These are phyloP conservation scores for Diophrys sp. DNA, from an alignment of 73 alveolate species.

Conservation along the genomic window DNA sequence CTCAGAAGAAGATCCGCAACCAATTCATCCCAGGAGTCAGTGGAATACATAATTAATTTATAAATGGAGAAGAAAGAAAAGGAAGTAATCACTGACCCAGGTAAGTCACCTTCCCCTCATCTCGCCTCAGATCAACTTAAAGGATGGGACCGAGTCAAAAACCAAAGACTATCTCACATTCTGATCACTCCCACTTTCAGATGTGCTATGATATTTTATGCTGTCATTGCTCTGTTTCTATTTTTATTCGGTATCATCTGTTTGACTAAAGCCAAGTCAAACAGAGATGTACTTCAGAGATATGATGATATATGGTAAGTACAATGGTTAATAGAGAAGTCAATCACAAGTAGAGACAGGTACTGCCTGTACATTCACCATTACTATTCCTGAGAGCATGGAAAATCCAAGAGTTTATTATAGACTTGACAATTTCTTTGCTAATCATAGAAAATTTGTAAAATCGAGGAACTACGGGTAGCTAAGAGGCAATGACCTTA, in stretches of 20 bases:
- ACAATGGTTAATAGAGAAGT: not conserved
- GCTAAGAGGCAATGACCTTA: conserved; percentile 62
- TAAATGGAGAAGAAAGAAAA: not conserved
- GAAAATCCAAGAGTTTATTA: conserved; percentile 67
- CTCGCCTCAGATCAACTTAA: conserved; percentile 5
- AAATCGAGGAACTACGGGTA: conserved; percentile 64
- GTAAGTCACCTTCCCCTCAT: not conserved
- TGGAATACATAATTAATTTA: no score
- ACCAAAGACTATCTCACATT: conserved; percentile 30
- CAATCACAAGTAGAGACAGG: not conserved
- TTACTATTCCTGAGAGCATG: conserved; percentile 14
- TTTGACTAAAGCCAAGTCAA: not conserved
- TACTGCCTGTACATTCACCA: not conserved
- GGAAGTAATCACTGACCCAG: not conserved
- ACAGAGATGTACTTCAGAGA: conserved; percentile 2
- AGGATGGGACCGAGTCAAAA: conserved; percentile 45
- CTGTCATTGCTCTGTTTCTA: conserved; percentile 14
- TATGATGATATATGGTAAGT: conserved; percentile 9
- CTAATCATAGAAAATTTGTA: conserved; percentile 80
- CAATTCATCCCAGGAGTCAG: no score
- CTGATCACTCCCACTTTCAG: conserved; percentile 46
- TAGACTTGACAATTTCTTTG: conserved; percentile 75
- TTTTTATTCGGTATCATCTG: conserved; percentile 29
- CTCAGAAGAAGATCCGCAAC: not conserved
- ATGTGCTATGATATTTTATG: conserved; percentile 47